phyloP scores from a whole-genome alignment of 2,329 filamentous ascomycete species.

The Ustilaginoidea virens region DNA sequence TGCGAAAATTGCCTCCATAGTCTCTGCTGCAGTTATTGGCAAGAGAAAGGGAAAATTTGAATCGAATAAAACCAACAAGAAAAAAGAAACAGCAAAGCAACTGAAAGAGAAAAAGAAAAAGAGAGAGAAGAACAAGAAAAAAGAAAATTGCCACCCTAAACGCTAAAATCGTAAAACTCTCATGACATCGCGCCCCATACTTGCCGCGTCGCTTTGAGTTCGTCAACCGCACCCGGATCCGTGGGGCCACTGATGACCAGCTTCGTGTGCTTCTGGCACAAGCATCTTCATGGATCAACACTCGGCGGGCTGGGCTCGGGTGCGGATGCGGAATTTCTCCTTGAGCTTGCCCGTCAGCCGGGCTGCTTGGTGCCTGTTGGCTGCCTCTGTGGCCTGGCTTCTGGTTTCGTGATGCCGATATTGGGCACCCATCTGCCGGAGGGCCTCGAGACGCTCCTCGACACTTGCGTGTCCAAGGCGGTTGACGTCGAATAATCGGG shows the following conservation, averaged over 20 bases:
- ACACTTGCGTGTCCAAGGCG: constrained; percentile 41
- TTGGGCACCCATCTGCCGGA: constrained; percentile 26
- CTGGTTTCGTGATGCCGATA: constrained; percentile 11
- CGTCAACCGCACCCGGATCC: no score
- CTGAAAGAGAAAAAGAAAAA: neutral
- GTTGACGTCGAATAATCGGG: constrained; percentile 40
- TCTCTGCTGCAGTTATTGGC: neutral
- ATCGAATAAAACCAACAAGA: neutral
- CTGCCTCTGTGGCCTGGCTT: constrained; percentile 11
- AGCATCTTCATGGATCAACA: neutral
- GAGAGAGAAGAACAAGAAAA: neutral
- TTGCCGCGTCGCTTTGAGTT: no score
- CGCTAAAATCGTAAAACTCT: neutral
- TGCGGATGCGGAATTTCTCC: constrained; percentile 37
- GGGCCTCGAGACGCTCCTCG: constrained; percentile 45
- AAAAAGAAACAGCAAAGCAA: neutral
- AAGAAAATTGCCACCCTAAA: neutral
- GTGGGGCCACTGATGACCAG: no score
- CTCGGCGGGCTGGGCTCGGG: constrained; percentile 23
- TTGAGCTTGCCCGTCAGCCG: constrained; percentile 32
- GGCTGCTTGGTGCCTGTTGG: constrained; percentile 24
- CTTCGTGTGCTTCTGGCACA: no score
- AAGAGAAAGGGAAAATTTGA: neutral
- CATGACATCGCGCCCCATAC: no score
- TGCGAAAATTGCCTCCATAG: no score